Conservation (phyloP, 2,329 filamentous ascomycete species). For the Torrubiella hemipterigena region DNA sequence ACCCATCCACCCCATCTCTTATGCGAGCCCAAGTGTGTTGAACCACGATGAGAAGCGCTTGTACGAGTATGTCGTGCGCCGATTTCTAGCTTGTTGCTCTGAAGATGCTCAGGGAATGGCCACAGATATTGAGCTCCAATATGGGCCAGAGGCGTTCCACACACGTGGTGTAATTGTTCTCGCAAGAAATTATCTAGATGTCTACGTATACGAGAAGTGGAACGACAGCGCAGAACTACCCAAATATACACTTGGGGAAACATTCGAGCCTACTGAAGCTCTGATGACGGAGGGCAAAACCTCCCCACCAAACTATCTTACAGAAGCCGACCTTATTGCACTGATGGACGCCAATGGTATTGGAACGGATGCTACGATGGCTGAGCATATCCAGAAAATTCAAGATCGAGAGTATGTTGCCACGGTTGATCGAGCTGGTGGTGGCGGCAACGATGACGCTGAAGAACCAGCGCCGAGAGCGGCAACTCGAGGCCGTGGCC, state of each 20-base stretch:
- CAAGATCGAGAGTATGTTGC: constrained; percentile 80
- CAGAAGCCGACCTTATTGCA: constrained; percentile 87
- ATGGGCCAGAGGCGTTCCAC: constrained; percentile 72
- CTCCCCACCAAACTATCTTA: constrained; percentile 70
- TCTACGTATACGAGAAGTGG: constrained; percentile 96
- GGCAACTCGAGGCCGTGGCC: constrained; percentile 24
- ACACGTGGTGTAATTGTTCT: constrained; percentile 76
- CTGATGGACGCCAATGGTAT: constrained; percentile 99
- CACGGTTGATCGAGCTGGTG: constrained; percentile 36
- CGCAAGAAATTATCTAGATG: constrained; percentile 85
- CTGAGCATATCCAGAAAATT: constrained; percentile 94
- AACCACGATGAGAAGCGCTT: constrained; percentile 60
- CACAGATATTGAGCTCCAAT: constrained; percentile 74
- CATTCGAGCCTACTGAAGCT: constrained; percentile 78
- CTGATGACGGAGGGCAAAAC: constrained; percentile 89
- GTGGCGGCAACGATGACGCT: constrained; percentile 22
- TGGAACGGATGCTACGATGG: constrained; percentile 97
- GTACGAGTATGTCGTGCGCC: constrained; percentile 84
- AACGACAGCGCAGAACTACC: constrained; percentile 76
- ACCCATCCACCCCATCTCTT: constrained; percentile 92
- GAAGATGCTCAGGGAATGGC: constrained; percentile 82
- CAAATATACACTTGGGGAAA: constrained; percentile 65
- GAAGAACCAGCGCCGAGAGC: constrained; percentile 24
- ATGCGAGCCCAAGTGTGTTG: constrained; percentile 53
- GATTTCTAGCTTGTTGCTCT: constrained; percentile 91